A percentile compares a stretch with the other conserved stretches of the same genome.
These are phyloP conservation scores for Skeletonema menzelii DNA, from an alignment of 108 stramenopile genomes.

Conservation along the genomic window DNA sequence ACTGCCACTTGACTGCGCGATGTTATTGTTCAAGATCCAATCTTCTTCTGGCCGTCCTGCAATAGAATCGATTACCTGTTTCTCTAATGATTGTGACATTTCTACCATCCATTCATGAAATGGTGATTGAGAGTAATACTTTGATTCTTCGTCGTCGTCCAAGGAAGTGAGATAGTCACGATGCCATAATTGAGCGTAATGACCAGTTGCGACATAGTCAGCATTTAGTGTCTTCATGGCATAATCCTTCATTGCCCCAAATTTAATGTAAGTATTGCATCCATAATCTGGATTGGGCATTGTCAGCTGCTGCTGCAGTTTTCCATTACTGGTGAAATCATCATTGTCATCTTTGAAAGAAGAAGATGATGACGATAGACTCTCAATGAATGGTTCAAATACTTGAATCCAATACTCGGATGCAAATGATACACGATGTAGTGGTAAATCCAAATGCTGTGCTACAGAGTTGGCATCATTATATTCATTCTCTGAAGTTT, in stretches of 20 bases:
- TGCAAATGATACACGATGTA: constrained; percentile 76
- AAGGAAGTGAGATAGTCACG: constrained; percentile 11
- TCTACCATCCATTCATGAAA: constrained; percentile 35
- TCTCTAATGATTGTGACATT: constrained; percentile 10
- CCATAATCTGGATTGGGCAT: constrained; percentile 93
- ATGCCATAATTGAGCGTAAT: constrained; percentile 87
- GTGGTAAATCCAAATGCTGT: constrained; percentile 69
- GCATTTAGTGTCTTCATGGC: constrained; percentile 49
- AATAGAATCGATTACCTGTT: constrained; percentile 23
- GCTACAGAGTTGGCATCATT: constrained; percentile 84
- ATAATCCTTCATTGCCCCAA: constrained; percentile 83
- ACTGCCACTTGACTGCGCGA: neutral
- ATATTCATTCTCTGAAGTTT: constrained; percentile 71
- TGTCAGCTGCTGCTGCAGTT: constrained; percentile 10
- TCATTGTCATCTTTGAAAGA: neutral
- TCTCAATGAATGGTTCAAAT: constrained; percentile 87
- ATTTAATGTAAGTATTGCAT: constrained; percentile 94
- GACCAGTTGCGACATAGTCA: constrained; percentile 89
- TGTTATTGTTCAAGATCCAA: constrained; percentile 29
- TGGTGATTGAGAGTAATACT: neutral
- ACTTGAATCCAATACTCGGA: constrained; percentile 92
- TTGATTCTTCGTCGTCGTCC: neutral
- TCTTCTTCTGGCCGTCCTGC: constrained; percentile 38
- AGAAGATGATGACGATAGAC: constrained; percentile 23
- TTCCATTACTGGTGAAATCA: neutral